Conservation (phyloP, 2,329 filamentous ascomycete genomes). For the Aspergillus brasiliensis region DNA sequence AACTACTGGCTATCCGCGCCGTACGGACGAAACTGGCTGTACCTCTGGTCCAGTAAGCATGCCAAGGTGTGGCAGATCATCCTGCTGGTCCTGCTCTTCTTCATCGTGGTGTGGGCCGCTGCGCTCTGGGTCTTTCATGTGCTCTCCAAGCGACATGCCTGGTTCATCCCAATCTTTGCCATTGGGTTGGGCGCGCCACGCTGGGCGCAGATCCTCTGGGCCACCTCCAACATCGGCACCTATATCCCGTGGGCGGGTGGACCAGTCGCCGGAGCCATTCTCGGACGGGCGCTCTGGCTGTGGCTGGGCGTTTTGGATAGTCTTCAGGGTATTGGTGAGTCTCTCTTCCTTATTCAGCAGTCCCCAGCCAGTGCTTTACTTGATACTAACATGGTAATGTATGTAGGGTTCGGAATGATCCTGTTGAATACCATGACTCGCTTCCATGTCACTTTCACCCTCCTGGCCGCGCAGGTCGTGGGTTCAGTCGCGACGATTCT, state of each 20-base stretch:
- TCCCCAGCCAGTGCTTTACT: too few species aligned
- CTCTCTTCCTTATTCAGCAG: rapidly evolving
- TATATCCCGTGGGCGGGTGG: constrained; percentile 64
- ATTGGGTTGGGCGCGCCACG: constrained; percentile 64
- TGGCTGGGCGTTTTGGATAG: constrained; percentile 68
- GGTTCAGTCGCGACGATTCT: constrained; percentile 64
- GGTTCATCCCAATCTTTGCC: constrained; percentile 67
- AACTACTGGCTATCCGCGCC: constrained; percentile 67
- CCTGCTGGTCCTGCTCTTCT: constrained; percentile 51
- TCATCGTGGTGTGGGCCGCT: constrained; percentile 58
- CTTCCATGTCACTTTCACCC: constrained; percentile 48
- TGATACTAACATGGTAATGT: neutral
- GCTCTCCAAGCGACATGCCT: constrained; percentile 62
- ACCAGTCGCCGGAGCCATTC: constrained; percentile 55
- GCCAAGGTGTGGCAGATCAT: constrained; percentile 59
- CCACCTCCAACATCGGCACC: constrained; percentile 58
- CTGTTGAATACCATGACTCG: constrained; percentile 63
- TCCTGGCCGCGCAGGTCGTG: constrained; percentile 43
- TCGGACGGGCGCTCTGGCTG: constrained; percentile 62
- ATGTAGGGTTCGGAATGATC: constrained; percentile 65
- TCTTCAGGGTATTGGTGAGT: constrained; percentile 57
- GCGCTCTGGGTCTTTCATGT: constrained; percentile 50
- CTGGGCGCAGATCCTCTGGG: constrained; percentile 70
- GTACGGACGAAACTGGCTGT: constrained; percentile 68
- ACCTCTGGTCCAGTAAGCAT: constrained; percentile 58